These are phyloP conservation scores for Galeopsis tetrahit DNA, from an alignment of 257 asterid genomes.

Conservation along the genomic window DNA sequence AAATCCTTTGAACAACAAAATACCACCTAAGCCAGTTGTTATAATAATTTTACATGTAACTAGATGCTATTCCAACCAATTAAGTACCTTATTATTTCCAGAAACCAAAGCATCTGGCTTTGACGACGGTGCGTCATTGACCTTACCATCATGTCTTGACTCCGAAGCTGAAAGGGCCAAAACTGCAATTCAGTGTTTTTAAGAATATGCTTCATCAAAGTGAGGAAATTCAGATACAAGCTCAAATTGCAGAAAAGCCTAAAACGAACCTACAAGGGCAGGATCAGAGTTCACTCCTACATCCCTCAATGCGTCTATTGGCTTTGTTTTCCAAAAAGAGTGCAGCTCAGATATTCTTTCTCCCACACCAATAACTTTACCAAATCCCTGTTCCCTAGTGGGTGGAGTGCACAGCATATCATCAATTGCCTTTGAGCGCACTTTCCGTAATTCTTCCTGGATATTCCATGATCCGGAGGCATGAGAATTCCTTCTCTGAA, in stretches of 20 bases:
- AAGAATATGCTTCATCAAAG: constrained; percentile 4
- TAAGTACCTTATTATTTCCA: constrained; percentile 49
- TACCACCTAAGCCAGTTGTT: constrained; percentile 19
- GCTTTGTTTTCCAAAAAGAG: constrained; percentile 36
- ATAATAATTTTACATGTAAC: neutral
- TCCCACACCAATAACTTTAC: constrained; percentile 33
- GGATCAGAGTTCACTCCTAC: constrained; percentile 47
- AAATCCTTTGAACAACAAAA: constrained; percentile 38
- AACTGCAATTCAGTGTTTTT: constrained; percentile 18
- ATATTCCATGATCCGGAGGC: constrained; percentile 85
- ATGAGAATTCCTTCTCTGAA: constrained; percentile 65
- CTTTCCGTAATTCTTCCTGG: constrained; percentile 81
- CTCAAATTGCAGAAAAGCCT: constrained; percentile 26
- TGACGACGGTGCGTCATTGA: constrained; percentile 37
- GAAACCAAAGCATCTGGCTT: constrained; percentile 37
- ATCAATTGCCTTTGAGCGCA: constrained; percentile 78
- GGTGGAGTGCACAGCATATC: constrained; percentile 66
- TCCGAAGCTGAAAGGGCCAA: constrained; percentile 52
- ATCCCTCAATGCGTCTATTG: constrained; percentile 38
- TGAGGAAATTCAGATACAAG: constrained; percentile 15
- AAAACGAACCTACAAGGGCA: constrained; percentile 49
- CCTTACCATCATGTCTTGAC: constrained; percentile 43
- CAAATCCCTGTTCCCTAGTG: constrained; percentile 40
- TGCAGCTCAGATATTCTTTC: constrained; percentile 38
- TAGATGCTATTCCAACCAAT: neutral